phyloP scores from a whole-genome alignment of 2,329 filamentous ascomycete species.

The Bimuria novae-zelandiae region DNA sequence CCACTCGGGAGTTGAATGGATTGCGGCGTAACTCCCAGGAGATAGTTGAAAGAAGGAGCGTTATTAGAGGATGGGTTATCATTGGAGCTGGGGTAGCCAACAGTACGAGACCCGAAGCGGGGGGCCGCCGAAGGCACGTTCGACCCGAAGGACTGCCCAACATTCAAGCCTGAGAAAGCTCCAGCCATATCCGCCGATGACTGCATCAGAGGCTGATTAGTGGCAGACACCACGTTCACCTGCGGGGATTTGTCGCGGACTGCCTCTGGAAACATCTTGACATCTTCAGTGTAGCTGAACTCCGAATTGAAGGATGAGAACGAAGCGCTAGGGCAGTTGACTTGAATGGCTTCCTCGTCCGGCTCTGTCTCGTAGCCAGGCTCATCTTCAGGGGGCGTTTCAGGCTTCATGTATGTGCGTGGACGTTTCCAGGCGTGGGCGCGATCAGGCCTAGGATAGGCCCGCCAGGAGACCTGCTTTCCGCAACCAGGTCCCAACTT shows the following conservation, averaged over 20 bases:
- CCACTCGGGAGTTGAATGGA: too few relatives aligned
- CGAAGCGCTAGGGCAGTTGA: neutral
- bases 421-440: neutral
- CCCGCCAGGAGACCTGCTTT: conserved; percentile 29
- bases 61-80: too few relatives aligned
- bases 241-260: neutral
- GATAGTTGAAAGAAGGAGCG: too few relatives aligned
- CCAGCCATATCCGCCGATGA: too few relatives aligned
- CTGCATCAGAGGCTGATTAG: neutral
- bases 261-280: neutral
- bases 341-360: conserved; percentile 16
- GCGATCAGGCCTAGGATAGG: conserved; percentile 19
- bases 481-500: conserved; percentile 26
- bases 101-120: too few relatives aligned
- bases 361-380: conserved; percentile 30
- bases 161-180: too few relatives aligned
- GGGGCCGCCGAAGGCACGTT: too few relatives aligned
- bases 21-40: too few relatives aligned
- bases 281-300: neutral
- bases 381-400: neutral
- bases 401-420: neutral
- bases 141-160: too few relatives aligned
- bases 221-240: neutral
- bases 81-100: too few relatives aligned
- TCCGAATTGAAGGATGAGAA: conserved; percentile 5